Base-by-base conservation (phyloP, 306 rosid species). In the Lathyrus aphaca region DNA sequence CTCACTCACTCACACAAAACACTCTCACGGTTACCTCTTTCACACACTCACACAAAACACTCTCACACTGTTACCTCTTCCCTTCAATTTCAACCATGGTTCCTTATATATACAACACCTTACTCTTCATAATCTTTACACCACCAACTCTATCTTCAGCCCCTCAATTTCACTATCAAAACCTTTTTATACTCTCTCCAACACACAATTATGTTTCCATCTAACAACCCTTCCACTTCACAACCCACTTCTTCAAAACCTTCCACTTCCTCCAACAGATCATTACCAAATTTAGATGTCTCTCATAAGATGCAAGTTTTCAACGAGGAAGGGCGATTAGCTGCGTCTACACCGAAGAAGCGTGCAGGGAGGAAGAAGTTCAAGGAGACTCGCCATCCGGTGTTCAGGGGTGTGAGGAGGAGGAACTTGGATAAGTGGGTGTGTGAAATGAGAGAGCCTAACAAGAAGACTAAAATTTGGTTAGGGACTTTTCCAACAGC, bases 281-380 rank as follows among this genome's bases (percentile, higher is more conserved):
- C 27, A 8, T 12, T 49, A 5, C 56, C 56, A 18, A 49, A 49
- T 49, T 25, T 82, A 0, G 86, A 76, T 0, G 3, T 21, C 38
- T 16, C 56, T 51, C 55, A 1, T 7, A 45, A 21, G 6, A 5
- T 23, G 43, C 14, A 16, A 14, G 44, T 85, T 9, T 84, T 88
- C 7, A 85, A 86, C 11, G 86, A 86, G 68, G 95, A 84, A 72
- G 29, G 86, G 8, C 0, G 68, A 19, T 43, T 92, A 67, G 98
- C 98, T 0, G 71, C 83, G 0, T 69, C 72, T 8, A 49, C 81
- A 38, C 98, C 98, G 0, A 92, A 92, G 87, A 89, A 92, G 77
- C 77, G 88, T 1, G 96, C 96, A 0, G 98, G 96, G 1, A 71
- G 98, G 82, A 92, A 92, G 89, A 92, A 92, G 79, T 92, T 87